Percentiles rank a stretch among this genome's conserved stretches.
phyloP scores from a whole-genome alignment of 495 filamentous ascomycete genomes.

The Hyaloscypha finlandica region DNA sequence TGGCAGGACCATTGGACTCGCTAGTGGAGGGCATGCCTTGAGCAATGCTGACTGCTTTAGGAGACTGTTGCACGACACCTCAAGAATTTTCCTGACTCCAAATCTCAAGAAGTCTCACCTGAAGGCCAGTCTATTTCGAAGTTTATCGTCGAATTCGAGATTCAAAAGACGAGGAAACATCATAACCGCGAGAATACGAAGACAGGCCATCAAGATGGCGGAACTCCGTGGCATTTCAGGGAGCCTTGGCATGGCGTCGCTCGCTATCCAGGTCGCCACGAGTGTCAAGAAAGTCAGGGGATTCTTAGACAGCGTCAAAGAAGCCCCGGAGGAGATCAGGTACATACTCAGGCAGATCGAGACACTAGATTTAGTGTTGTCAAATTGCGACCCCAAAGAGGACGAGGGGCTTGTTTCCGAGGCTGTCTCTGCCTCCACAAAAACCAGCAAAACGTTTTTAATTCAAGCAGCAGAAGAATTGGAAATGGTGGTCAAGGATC shows the following conservation, averaged over 20 bases:
- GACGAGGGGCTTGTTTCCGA: neutral
- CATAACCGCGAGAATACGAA: neutral
- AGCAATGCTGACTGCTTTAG: neutral
- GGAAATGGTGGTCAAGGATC: neutral
- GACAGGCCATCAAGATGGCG: neutral
- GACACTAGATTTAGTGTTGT: neutral
- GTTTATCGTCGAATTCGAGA: neutral
- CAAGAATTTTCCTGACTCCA: neutral
- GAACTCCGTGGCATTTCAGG: neutral
- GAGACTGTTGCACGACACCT: neutral
- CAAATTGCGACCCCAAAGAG: neutral
- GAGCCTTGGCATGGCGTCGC: neutral
- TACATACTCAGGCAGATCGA: neutral
- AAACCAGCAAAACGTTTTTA: neutral
- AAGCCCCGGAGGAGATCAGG: slow-evolving; percentile 2
- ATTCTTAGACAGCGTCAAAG: neutral
- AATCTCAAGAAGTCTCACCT: neutral
- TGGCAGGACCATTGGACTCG: no score
- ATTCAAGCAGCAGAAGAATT: neutral
- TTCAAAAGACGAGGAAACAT: neutral
- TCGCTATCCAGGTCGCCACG: neutral
- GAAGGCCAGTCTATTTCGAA: neutral
- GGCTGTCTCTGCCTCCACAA: neutral
- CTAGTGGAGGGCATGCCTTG: no score
- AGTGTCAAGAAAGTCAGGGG: neutral